Base-by-base conservation (phyloP, 2,329 filamentous ascomycete species). In the Ilyonectria destructans region DNA sequence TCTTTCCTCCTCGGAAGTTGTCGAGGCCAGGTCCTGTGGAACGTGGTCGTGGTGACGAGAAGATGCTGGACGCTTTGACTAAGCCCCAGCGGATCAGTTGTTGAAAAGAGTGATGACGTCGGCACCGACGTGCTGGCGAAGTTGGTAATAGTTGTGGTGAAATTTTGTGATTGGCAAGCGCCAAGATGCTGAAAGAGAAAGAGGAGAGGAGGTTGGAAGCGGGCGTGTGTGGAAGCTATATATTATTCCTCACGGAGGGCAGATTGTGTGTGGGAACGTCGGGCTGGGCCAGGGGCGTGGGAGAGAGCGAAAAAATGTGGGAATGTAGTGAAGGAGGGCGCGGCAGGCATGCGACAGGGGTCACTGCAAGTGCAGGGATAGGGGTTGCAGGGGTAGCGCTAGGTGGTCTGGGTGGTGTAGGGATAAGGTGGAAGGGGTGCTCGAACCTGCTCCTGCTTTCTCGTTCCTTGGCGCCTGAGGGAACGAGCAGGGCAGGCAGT, bases 141-240 rank as follows among this genome's bases (percentile, higher is more conserved):
- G 51, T 49, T 66, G 57, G 26, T 64, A 71, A 61, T 65, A 54
- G 54, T 67, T 71, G 70, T 66, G 58, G 60, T 57, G 51, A 65
- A 61, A 67, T n/a, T 72, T 60, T 62, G 68, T 80, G 72, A 77
- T 82, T 82, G 81, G 81, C 81, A 80, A 71, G 69, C 71, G 81
- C 80, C 80, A 82, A 81, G 77, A 75, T 77, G 74, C 71, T 76
- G 75, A 64, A 73, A 74, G 69, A 63, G 73, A 75, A 76, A 72
- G 70, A 74, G 69, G 61, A 73, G 76, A 72, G 71, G 68, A 71
- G 69, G 70, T 68, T 63, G 61, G 69, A 69, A 75, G 26, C 71
- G 79, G 71, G 78, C 70, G 77, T 76, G 74, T 67, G 74, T 73
- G 70, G 70, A 43, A 71, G 72, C 74, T 78, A 79, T 81, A 80